Conservation (phyloP, 257 asterid species). For the Solanum tarapatanum region DNA sequence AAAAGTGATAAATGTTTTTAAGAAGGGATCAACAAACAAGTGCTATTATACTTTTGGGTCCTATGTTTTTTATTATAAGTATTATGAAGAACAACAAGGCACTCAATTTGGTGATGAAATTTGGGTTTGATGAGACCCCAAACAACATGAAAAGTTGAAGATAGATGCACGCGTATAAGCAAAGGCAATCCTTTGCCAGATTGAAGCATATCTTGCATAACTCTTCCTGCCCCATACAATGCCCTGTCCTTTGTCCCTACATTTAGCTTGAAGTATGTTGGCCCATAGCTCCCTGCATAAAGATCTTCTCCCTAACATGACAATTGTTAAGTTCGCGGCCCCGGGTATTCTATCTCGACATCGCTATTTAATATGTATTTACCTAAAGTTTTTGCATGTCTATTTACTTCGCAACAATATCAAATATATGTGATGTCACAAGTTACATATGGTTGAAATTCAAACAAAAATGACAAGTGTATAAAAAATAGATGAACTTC, state of each 20-base stretch:
- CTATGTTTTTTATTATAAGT: conserved; percentile 36
- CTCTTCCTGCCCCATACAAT: conserved; percentile 76
- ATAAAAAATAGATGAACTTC: background rate
- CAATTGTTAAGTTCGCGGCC: background rate
- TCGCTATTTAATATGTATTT: background rate
- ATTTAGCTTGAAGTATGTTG: conserved; percentile 19
- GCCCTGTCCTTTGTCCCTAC: conserved; percentile 54
- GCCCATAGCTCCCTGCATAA: conserved; percentile 26
- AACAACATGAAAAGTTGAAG: conserved; percentile 45
- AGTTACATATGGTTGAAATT: background rate
- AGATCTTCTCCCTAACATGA: conserved; percentile 31
- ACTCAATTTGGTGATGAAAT: conserved; percentile 40
- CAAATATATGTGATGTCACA: background rate
- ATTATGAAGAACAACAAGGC: conserved; percentile 24
- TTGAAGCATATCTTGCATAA: conserved; percentile 61
- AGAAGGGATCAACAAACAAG: conserved; percentile 11
- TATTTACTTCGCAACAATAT: background rate
- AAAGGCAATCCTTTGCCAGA: conserved; percentile 51
- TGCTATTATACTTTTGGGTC: conserved; percentile 45
- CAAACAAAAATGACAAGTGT: too few species aligned
- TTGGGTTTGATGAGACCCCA: conserved; percentile 43
- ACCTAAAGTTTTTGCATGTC: background rate
- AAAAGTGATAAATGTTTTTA: background rate
- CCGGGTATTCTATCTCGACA: background rate
- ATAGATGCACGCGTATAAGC: conserved; percentile 22